Base-by-base conservation (phyloP, 345 rosid genomes). In the Dipteronia sinensis region DNA sequence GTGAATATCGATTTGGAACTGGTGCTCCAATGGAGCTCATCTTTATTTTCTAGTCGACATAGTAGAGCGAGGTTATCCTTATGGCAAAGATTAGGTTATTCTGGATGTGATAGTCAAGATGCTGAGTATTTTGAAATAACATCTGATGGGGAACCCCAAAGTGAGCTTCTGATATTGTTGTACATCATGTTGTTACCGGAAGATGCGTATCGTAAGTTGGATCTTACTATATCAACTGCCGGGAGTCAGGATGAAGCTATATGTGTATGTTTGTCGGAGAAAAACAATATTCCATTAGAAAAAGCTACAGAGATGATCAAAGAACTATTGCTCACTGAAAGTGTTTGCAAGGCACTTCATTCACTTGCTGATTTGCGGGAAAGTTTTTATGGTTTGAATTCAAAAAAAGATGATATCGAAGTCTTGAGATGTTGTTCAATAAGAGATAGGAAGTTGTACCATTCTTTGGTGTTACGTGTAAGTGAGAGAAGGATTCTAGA, bases 1-100 rank as follows among this genome's bases (percentile, higher is more conserved):
- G 90, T 95, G 69, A 95, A 93, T 77, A 95, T 95, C 25, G 98
- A 95, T 76, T 64, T 95, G 78, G 98, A 89, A 59, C 81, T 95
- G 82, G 94, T 93, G 58, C 82, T 86, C 13, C 72, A 85, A 77
- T 92, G 98, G 98, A 82, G 93, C 81, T 72, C 84, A 56, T 86
- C 91, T 31, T 61, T 84, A 49, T 93, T 87, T 87, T 87, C 97
- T 22, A 74, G 76, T 78, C 90, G 95, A 72, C 71, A 87, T 80
- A 75, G 85, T 68, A 87, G 97, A 81, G 82, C 91, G 38, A 92
- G 97, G 84, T 72, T 95, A 44, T 82, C 92, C 70, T 78, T 89
- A 29, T 95, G 95, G 95, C 87, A 88, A 83, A 89, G 83, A 78
- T 83, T 91, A 76, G 92, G 81, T 20, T 90, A 87, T 80, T 64